Base-by-base conservation (phyloP, 2,329 filamentous ascomycete species). In the Aschersonia sp. region DNA sequence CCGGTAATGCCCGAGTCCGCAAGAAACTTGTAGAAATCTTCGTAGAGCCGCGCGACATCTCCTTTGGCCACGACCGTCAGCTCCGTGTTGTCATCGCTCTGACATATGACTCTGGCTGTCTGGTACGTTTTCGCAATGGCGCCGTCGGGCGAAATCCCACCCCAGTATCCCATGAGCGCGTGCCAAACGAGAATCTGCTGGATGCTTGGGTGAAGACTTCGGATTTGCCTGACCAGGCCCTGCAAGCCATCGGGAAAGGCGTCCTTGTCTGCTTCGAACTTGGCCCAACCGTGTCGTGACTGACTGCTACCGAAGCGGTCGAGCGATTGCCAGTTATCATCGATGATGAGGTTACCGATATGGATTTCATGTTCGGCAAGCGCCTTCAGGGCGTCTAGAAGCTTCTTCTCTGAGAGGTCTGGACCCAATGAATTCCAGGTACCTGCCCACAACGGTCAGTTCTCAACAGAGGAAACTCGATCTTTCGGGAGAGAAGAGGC, bases 341-440 rank as follows among this genome's bases (percentile, higher is more conserved):
- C 92, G 52, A 98, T 94, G 51, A 97, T 95, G 2, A 98, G 71
- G 57, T 81, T 94, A 0, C 80, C 82, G 43, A 97, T 74, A 41
- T 83, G 80, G 57, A 98, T 86, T 1, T 81, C 76, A 48, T 84
- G 74, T 32, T 79, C 69, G 5, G 81, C 74, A 9, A 98, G 68
- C 1, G 75, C 72, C 49, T 87, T 78, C 1, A 97, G 69, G 1
- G 89, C 87, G 41, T 79, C 64, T 10, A 88, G 69, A 11, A 98
- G 77, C 56, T 87, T 94, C 22, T 86, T 72, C 50, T 90, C 85
- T 0, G 82, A 92, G 35, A 98, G 70, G 43, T 81, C 69, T 56
- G 94, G 87, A 0, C 92, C 92, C 0, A 98, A 71, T 0, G 81
- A 84, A 59, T 97, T 98, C 92, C 92, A 98, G 1, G 92, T 98